Conservation (phyloP, 2,329 filamentous ascomycete genomes). For the Penicillium paneum region DNA sequence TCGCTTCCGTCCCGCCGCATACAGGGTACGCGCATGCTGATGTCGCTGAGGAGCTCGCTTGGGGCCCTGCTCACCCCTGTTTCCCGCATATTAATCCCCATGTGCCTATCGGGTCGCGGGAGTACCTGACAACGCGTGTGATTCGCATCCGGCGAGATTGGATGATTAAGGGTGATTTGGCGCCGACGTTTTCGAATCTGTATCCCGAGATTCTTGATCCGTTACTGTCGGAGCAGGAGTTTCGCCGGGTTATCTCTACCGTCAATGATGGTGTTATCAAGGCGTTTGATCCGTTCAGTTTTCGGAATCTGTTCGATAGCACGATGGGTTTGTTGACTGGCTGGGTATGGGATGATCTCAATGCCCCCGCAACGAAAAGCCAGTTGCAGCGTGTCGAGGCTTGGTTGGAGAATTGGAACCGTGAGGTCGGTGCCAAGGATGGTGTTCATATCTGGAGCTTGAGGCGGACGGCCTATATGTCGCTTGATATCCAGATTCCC, state of each 20-base stretch:
- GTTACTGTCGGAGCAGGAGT: conserved; percentile 79
- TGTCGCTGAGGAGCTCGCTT: conserved; percentile 69
- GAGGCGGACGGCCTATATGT: conserved; percentile 83
- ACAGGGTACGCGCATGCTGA: conserved; percentile 42
- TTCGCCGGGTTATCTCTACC: conserved; percentile 74
- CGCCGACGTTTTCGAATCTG: conserved; percentile 88
- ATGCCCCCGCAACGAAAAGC: conserved; percentile 71
- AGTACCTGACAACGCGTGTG: conserved; percentile 76
- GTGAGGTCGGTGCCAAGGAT: conserved; percentile 56
- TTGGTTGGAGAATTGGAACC: conserved; percentile 87
- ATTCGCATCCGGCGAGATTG: conserved; percentile 91
- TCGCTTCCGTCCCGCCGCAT: conserved; percentile 40
- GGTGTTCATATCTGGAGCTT: conserved; percentile 74
- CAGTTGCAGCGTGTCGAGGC: conserved; percentile 67
- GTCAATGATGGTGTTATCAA: conserved; percentile 73
- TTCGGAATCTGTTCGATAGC: conserved; percentile 75
- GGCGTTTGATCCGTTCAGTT: conserved; percentile 75
- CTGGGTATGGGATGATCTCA: conserved; percentile 92
- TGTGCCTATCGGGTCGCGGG: conserved; percentile 70
- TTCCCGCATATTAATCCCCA: conserved; percentile 92
- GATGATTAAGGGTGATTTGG: conserved; percentile 83
- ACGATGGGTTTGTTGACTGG: conserved; percentile 78
- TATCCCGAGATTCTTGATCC: conserved; percentile 96
- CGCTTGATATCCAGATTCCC: conserved; percentile 50
- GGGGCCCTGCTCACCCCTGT: conserved; percentile 92